These are phyloP conservation scores for Phytophthora vignae DNA, from an alignment of 352 stramenopile genomes.

Conservation along the genomic window DNA sequence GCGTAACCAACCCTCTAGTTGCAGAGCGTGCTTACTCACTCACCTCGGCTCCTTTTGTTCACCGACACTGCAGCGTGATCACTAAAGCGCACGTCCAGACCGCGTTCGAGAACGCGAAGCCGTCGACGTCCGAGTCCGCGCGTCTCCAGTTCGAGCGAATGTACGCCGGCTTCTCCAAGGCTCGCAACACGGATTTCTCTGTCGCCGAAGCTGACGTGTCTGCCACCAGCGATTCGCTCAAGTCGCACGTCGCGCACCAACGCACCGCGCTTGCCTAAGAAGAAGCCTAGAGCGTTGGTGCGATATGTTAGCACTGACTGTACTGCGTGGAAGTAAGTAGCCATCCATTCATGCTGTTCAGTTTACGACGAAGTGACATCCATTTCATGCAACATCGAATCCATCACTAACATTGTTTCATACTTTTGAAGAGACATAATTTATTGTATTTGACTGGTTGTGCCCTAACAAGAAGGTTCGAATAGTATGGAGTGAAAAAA, in stretches of 20 bases:
- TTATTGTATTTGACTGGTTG: too few species aligned
- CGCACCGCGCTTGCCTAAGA: constrained; percentile 67
- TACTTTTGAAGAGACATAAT: too few species aligned
- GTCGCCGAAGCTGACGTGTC: constrained; percentile 60
- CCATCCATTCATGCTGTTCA: too few species aligned
- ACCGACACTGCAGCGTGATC: constrained; percentile 48
- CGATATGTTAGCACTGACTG: neutral
- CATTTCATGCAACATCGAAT: too few species aligned
- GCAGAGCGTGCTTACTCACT: constrained; percentile 2
- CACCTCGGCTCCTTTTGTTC: neutral
- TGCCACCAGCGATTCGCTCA: constrained; percentile 54
- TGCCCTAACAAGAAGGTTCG: too few species aligned
- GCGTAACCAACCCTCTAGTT: neutral
- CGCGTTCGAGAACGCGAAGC: constrained; percentile 72
- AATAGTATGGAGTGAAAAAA: too few species aligned
- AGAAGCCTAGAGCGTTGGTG: neutral
- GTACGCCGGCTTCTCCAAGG: constrained; percentile 75
- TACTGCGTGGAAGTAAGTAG: too few species aligned
- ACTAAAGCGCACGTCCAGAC: constrained; percentile 62
- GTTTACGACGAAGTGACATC: too few species aligned
- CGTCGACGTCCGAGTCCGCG: constrained; percentile 68
- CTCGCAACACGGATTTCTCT: constrained; percentile 74
- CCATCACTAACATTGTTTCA: too few species aligned
- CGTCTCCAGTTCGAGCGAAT: constrained; percentile 75
- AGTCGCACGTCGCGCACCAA: constrained; percentile 68